phyloP scores from a whole-genome alignment of 208 protist species.

The Leishmania tropica region DNA sequence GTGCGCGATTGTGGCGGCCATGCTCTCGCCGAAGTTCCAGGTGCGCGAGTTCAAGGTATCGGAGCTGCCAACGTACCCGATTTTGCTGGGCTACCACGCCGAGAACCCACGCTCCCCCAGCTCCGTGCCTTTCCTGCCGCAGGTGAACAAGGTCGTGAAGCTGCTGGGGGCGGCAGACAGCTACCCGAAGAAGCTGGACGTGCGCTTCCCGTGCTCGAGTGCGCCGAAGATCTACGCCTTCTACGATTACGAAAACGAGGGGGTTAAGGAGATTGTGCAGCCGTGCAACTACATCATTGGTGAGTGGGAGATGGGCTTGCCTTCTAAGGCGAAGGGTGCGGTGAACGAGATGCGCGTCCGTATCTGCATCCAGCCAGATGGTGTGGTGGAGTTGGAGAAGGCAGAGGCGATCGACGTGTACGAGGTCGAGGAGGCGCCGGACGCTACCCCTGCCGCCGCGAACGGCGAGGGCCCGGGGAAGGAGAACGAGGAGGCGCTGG shows the following conservation, averaged over 20 bases:
- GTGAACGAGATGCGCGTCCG: slow-evolving; percentile 68
- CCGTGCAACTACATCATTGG: slow-evolving; percentile 58
- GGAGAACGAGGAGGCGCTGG: slow-evolving; percentile 34
- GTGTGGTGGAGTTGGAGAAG: slow-evolving; percentile 67
- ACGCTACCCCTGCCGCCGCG: slow-evolving; percentile 21
- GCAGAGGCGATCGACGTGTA: slow-evolving; percentile 70
- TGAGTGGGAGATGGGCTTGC: slow-evolving; percentile 67
- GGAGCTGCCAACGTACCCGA: slow-evolving; percentile 77
- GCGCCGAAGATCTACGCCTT: slow-evolving; percentile 86
- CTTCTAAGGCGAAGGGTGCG: slow-evolving; percentile 33
- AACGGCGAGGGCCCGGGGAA: slow-evolving; percentile 34
- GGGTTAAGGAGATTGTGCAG: slow-evolving; percentile 47
- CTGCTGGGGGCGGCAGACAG: slow-evolving; percentile 58
- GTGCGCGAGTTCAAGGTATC: slow-evolving; percentile 85
- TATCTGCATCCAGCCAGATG: slow-evolving; percentile 62
- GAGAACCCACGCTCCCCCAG: slow-evolving; percentile 59
- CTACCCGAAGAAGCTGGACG: slow-evolving; percentile 83
- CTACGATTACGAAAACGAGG: slow-evolving; percentile 63
- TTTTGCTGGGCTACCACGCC: slow-evolving; percentile 81
- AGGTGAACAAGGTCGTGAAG: slow-evolving; percentile 86
- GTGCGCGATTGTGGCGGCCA: slow-evolving; percentile 83
- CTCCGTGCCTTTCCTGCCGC: slow-evolving; percentile 76
- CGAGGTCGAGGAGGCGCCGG: slow-evolving; percentile 68
- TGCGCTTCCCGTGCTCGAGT: slow-evolving; percentile 66
- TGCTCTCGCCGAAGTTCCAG: slow-evolving; percentile 92